phyloP scores from a whole-genome alignment of 2,329 filamentous ascomycete genomes.

The Verticillium zaregamsianum region DNA sequence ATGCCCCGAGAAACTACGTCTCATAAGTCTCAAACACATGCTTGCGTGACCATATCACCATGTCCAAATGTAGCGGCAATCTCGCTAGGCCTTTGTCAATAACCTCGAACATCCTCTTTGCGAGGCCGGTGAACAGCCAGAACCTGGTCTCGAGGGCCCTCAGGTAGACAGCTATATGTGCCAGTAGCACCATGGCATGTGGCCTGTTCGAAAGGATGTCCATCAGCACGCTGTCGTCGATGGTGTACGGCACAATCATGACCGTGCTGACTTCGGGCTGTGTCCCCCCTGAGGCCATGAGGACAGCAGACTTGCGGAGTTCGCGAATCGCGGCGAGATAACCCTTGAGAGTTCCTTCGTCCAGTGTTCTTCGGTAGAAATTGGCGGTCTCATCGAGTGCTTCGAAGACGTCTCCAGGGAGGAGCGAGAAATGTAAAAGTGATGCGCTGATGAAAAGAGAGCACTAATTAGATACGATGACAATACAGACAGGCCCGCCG shows the following conservation, averaged over 20 bases:
- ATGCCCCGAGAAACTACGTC: too few relatives aligned
- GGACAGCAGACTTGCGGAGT: slow-evolving; percentile 13
- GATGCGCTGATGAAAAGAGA: neutral
- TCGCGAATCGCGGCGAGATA: slow-evolving; percentile 15
- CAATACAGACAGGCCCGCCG: too few relatives aligned
- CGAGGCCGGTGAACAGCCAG: slow-evolving; percentile 22
- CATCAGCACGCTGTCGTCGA: slow-evolving; percentile 18
- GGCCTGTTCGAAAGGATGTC: slow-evolving; percentile 18
- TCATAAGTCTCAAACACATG: slow-evolving; percentile 5
- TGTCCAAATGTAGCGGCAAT: neutral
- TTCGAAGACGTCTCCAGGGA: slow-evolving; percentile 2
- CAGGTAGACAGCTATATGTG: slow-evolving; percentile 18
- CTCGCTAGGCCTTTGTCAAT: slow-evolving; percentile 12
- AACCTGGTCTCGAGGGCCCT: slow-evolving; percentile 18
- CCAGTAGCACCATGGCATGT: slow-evolving; percentile 20
- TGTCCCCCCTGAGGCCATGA: slow-evolving; percentile 16
- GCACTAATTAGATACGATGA: too few relatives aligned
- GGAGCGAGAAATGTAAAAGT: neutral
- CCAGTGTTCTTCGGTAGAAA: neutral
- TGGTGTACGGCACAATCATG: slow-evolving; percentile 20
- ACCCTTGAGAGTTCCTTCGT: slow-evolving; percentile 7
- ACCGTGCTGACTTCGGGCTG: slow-evolving; percentile 16
- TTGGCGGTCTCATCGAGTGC: neutral
- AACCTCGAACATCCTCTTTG: slow-evolving; percentile 13
- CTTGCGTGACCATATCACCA: slow-evolving; percentile 3